Percentiles rank a stretch among this genome's conserved stretches.
These are phyloP conservation scores for Athelia psychrophila DNA, from an alignment of 1,284 basidiomycete genomes.

Conservation along the genomic window DNA sequence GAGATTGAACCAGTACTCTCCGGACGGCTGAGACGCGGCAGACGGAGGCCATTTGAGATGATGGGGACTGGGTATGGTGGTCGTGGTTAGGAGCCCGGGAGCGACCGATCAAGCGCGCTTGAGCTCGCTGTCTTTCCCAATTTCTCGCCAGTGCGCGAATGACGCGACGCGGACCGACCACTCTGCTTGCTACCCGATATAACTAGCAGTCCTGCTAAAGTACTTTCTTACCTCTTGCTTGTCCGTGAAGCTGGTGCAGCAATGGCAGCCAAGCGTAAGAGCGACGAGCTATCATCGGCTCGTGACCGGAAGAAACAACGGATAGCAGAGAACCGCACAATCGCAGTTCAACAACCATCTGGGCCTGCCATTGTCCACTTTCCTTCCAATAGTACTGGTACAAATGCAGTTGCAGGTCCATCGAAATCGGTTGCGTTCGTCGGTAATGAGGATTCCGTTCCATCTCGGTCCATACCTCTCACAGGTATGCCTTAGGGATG, in stretches of 20 bases:
- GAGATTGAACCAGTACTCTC: slow-evolving; percentile 20
- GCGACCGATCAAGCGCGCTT: not conserved
- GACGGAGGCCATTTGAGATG: slow-evolving; percentile 32
- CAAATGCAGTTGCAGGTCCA: slow-evolving; percentile 33
- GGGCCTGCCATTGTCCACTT: slow-evolving; percentile 20
- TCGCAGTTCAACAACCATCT: slow-evolving; percentile 61
- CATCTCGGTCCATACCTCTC: not conserved
- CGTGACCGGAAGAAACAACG: slow-evolving; percentile 70
- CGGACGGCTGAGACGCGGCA: slow-evolving; percentile 31
- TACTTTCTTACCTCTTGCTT: too few species aligned
- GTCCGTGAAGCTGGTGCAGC: too few species aligned
- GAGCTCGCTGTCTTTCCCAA: too few species aligned
- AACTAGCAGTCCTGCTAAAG: too few species aligned
- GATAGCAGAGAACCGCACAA: slow-evolving; percentile 60
- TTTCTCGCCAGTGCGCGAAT: not conserved
- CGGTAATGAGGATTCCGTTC: slow-evolving; percentile 31
- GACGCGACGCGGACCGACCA: too few species aligned
- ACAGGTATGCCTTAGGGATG: slow-evolving; percentile 29
- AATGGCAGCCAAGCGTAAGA: slow-evolving; percentile 56
- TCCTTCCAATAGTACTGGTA: slow-evolving; percentile 6
- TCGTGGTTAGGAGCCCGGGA: not conserved
- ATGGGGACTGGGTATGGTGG: slow-evolving; percentile 1
- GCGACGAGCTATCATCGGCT: slow-evolving; percentile 37
- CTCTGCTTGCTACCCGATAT: too few species aligned
- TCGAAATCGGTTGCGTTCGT: slow-evolving; percentile 34